Evolutionary conservation across 495 filamentous ascomycete genomes (phyloP), one percentile per base, ranked within the genome.

Genomic region (Aspergillus sclerotiicarbonarius): DNA sequence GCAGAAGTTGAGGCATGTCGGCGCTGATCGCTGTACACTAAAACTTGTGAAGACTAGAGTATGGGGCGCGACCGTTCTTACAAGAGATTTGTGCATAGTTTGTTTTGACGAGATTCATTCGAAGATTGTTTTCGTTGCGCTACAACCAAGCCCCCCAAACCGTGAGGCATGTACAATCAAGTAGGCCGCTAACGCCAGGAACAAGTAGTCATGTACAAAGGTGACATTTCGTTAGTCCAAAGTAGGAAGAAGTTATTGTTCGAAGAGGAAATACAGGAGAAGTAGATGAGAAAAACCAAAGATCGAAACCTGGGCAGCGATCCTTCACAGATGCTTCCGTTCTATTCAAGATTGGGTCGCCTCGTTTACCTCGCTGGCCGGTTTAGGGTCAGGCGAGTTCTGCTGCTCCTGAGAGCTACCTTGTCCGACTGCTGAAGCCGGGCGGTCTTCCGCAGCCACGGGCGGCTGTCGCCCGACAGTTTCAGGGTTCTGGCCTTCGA

Each of bases 311-410:
- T 3, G 9, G 49, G 20, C 41, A 29, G 39, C 31, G 30, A 59
- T 56, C 31, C 43, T 54, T 60, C 30, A 52, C 45, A 49, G 57
- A 63, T 37, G 56, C 54, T 58, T 53, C 54, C 43, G 37, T 56
- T 57, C 51, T 59, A 37, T 39, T 64, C 52, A 67, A 52, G 65
- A 61, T 58, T 69, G 57, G 37, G 81, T 87, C 20, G 88, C 88
- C 69, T 88, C 87, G 59, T 87, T 85, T n/a, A 78, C 83, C 70
- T 92, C 88, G 61, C 86, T 90, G 30, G 87, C 90, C 19, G 89
- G 90, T 73, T 87, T 88, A 6, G 90, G 80, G 56, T 80, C 75
- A 55, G 78, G 79, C 44, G 71, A 78, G 57, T 80, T 76, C 15
- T 71, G 65, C 56, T 76, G 73, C 63, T 87, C 82, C 50, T 82